phyloP scores from a whole-genome alignment of 768 basidiomycete species.

The Rhizopogon vinicolor region DNA sequence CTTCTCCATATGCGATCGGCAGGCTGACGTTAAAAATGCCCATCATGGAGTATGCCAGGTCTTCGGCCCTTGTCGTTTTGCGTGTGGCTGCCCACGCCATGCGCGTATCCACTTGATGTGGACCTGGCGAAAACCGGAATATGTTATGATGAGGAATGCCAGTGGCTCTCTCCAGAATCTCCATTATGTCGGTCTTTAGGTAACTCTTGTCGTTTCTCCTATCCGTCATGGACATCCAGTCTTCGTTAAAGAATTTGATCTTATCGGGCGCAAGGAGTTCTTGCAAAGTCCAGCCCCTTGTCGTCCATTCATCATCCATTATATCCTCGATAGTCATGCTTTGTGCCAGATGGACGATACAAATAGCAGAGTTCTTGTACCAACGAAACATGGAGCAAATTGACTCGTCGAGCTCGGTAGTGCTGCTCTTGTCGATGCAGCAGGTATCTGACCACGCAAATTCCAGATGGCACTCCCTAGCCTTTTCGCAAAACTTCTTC shows the following conservation, averaged over 20 bases:
- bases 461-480: conserved; percentile 9
- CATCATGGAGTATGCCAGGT: conserved; percentile 18
- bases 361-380: conserved; percentile 19
- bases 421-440: conserved; percentile 13
- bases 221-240: conserved; percentile 11
- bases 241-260: conserved; percentile 13
- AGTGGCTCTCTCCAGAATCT: background rate
- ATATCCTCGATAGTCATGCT: conserved; percentile 8
- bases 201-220: conserved; percentile 10
- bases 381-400: conserved; percentile 25
- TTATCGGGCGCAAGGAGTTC: conserved; percentile 5
- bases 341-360: conserved; percentile 16
- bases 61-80: conserved; percentile 18
- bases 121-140: background rate
- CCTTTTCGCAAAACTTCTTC: conserved; percentile 10
- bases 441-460: conserved; percentile 20
- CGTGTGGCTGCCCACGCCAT: conserved; percentile 21
- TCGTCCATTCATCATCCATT: background rate
- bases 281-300: conserved; percentile 16
- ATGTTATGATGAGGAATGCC: too few relatives aligned
- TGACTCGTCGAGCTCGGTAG: conserved; percentile 18
- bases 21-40: conserved; percentile 20
- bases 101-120: conserved; percentile 11
- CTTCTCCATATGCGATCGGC: conserved; percentile 20
- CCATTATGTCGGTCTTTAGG: conserved; percentile 4